A percentile compares a stretch with the other conserved stretches of the same genome.
These are phyloP conservation scores for Saksenaea vasiformis DNA, from an alignment of 371 early-diverging fungal genomes.

Conservation along the genomic window DNA sequence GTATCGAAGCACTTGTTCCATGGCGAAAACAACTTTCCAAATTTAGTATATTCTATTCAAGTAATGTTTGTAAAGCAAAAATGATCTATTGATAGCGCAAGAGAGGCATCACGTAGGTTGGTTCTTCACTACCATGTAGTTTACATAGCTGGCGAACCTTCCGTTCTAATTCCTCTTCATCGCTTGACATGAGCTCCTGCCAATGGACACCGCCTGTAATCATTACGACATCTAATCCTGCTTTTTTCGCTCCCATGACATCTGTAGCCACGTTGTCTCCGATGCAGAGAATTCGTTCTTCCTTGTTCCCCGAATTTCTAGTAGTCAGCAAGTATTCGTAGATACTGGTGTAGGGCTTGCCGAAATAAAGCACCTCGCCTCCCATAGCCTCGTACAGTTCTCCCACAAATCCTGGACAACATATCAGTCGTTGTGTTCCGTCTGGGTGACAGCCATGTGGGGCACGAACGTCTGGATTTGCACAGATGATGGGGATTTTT, in stretches of 20 bases:
- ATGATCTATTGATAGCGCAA: conserved; percentile 20
- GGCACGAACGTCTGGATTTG: conserved; percentile 50
- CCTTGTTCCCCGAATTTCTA: conserved; percentile 6
- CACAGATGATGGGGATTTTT: conserved; percentile 38
- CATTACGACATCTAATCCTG: conserved; percentile 44
- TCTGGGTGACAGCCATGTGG: conserved; percentile 39
- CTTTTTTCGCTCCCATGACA: conserved; percentile 37
- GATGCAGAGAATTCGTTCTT: conserved; percentile 29
- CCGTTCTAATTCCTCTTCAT: conserved; percentile 14
- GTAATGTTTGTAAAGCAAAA: not conserved
- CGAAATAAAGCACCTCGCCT: conserved; percentile 47
- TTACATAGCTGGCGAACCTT: conserved; percentile 21
- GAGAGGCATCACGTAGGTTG: conserved; percentile 33
- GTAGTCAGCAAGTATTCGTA: conserved; percentile 32
- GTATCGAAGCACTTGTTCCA: not conserved
- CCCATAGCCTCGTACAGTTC: conserved; percentile 45
- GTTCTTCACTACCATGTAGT: conserved; percentile 20
- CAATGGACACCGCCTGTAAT: conserved; percentile 55
- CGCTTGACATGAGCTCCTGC: conserved; percentile 1
- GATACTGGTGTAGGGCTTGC: conserved; percentile 45
- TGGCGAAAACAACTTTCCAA: conserved; percentile 10
- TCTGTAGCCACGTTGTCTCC: conserved; percentile 51
- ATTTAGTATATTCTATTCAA: not conserved
- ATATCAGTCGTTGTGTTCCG: conserved; percentile 24
- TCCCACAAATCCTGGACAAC: conserved; percentile 45